These are phyloP conservation scores for Parachaetomium inaequale DNA, from an alignment of 495 filamentous ascomycete species.

Conservation along the genomic window DNA sequence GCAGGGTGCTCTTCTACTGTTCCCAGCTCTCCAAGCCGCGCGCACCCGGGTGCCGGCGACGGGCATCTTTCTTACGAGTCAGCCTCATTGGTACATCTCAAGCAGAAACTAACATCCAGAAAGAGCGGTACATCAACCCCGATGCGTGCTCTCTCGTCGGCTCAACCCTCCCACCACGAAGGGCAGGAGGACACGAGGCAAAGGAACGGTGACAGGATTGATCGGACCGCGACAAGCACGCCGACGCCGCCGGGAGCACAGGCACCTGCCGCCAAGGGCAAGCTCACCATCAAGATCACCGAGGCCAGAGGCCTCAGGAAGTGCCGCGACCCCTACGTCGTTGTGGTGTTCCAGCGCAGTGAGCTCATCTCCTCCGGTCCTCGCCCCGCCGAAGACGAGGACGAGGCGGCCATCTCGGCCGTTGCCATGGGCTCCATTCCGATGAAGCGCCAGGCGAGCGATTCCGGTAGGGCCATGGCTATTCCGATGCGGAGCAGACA, in stretches of 20 bases:
- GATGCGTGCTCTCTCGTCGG: slow-evolving; percentile 71
- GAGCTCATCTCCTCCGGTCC: slow-evolving; percentile 91
- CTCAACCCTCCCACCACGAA: slow-evolving; percentile 37
- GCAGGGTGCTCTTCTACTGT: slow-evolving; percentile 55
- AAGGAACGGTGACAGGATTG: slow-evolving; percentile 31
- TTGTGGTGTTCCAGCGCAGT: slow-evolving; percentile 94
- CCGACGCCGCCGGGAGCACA: slow-evolving; percentile 50
- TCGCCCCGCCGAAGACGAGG: slow-evolving; percentile 50
- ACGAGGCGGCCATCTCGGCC: slow-evolving; percentile 39
- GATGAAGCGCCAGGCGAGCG: slow-evolving; percentile 65
- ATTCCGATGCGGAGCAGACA: slow-evolving; percentile 95
- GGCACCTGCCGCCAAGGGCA: slow-evolving; percentile 78
- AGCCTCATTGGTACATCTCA: slow-evolving; percentile 60
- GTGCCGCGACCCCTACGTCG: slow-evolving; percentile 86
- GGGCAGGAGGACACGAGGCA: slow-evolving; percentile 42
- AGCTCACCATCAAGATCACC: slow-evolving; percentile 80
- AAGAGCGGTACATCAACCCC: slow-evolving; percentile 91
- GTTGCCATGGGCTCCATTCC: slow-evolving; percentile 53
- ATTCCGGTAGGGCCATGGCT: slow-evolving; percentile 76
- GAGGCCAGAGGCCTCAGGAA: slow-evolving; percentile 78
- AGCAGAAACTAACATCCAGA: slow-evolving; percentile 75
- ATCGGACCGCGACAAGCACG: slow-evolving; percentile 41
- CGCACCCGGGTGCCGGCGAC: slow-evolving; percentile 46
- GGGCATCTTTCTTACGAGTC: slow-evolving; percentile 56
- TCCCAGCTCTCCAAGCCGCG: slow-evolving; percentile 51